Conservation (phyloP, 768 basidiomycete genomes). For the Lactarius evosmus region DNA sequence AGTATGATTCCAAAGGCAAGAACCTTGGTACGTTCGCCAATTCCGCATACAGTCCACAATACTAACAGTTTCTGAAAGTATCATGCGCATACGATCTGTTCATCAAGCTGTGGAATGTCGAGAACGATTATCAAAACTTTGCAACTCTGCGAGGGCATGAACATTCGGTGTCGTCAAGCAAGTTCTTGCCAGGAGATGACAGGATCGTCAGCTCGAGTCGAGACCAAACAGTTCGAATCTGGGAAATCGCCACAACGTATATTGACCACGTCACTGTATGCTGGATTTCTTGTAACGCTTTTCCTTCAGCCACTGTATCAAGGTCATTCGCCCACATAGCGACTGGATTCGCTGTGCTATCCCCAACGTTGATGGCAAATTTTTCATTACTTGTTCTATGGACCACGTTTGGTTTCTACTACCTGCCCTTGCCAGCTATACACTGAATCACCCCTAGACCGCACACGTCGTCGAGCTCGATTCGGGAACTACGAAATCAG, state of each 20-base stretch:
- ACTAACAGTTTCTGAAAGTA: constrained; percentile 35
- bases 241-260: constrained; percentile 54
- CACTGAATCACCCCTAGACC: constrained; percentile 38
- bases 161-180: constrained; percentile 52
- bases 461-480: constrained; percentile 49
- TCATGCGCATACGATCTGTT: constrained; percentile 56
- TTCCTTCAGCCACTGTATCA: constrained; percentile 45
- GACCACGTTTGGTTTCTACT: constrained; percentile 45
- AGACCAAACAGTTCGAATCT: constrained; percentile 53
- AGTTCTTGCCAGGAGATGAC: constrained; percentile 52
- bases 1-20: constrained; percentile 53
- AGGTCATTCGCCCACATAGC: constrained; percentile 47
- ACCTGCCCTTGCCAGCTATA: not conserved
- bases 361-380: constrained; percentile 42
- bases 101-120: constrained; percentile 55
- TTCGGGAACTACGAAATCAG: constrained; percentile 48
- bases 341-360: constrained; percentile 49
- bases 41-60: not conserved
- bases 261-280: constrained; percentile 23
- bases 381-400: constrained; percentile 49
- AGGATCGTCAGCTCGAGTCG: constrained; percentile 52
- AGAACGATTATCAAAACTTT: constrained; percentile 53
- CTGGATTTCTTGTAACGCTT: not conserved
- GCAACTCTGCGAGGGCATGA: constrained; percentile 58
- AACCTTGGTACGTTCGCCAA: constrained; percentile 41